Evolutionary conservation across 441 rosid genomes (phyloP), one percentile per base, ranked within the genome.

Genomic region (Bocquillonia castaneifolia): DNA sequence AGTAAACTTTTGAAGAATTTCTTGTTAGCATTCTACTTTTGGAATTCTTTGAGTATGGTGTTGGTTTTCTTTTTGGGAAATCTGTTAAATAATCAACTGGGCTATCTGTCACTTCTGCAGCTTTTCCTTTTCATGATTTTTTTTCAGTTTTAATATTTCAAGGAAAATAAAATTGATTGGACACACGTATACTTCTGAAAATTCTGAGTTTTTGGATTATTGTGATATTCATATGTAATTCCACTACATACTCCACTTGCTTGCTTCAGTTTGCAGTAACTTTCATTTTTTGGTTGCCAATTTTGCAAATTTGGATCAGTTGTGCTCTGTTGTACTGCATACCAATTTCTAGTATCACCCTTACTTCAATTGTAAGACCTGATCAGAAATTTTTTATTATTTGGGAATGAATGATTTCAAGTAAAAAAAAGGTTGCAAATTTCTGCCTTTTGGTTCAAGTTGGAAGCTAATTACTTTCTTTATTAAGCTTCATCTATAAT

Each of bases 31-130:
- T 79, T 47, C 66, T 70, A 52, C 26, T 59, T 48, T 23, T 8
- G 66, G 58, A 76, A 73, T 64, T 50, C 26, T 26, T 57, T 52
- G 52, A 61, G 32, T 72, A 18, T 18, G 13, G 64, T 54, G n/a
- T 39, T 52, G 7, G 52, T 39, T 63, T 65, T 58, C 28, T 34
- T 64, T 70, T 54, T 48, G 22, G 4, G 65, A 34, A 73, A 39
- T 51, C 23, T 60, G 26, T 54, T 64, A 60, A 70, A 67, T 13
- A 64, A 57, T 65, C 63, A 36, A 29, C 44, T 18, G n/a, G 22
- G 52, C 55, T n/a, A 29, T 15, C 62, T 20, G 63, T 55, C 56
- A 53, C 53, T 68, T 64, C 52, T 58, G 52, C 26, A 52, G 2
- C 37, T 26, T 17, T 14, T 70, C 2, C 22, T 29, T 10, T 25